phyloP scores from a whole-genome alignment of 345 rosid genomes.

The Sisymbrium irio region DNA sequence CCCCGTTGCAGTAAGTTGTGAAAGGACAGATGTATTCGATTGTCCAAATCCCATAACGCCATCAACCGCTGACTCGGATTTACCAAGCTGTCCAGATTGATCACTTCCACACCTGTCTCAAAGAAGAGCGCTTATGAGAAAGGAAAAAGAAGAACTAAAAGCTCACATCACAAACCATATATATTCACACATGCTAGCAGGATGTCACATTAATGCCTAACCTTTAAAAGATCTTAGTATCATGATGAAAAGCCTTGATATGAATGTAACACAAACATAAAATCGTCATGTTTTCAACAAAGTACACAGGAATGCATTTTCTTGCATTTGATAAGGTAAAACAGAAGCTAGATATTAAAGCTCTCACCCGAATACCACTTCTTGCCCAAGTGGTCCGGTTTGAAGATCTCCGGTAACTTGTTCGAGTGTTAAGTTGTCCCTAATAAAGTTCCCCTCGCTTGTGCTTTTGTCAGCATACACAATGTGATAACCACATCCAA shows the following conservation, averaged over 20 bases:
- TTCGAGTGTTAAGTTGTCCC: conserved; percentile 50
- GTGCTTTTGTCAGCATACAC: conserved; percentile 83
- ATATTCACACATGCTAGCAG: neutral
- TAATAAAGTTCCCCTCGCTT: conserved; percentile 66
- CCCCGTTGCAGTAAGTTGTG: conserved; percentile 76
- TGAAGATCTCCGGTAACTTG: conserved; percentile 53
- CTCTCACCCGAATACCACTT: conserved; percentile 66
- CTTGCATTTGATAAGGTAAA: neutral
- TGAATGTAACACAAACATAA: too few relatives aligned
- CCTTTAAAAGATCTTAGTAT: too few relatives aligned
- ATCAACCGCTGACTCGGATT: conserved; percentile 70
- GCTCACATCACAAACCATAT: neutral
- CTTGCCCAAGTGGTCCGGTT: conserved; percentile 47
- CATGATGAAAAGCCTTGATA: too few relatives aligned
- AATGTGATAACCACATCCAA: conserved; percentile 57
- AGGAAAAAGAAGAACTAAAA: too few relatives aligned
- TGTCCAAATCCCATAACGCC: conserved; percentile 95
- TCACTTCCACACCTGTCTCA: conserved; percentile 62
- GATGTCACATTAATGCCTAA: neutral
- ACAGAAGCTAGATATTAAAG: neutral
- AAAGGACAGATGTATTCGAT: conserved; percentile 71
- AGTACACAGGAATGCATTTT: neutral
- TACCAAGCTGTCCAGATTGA: conserved; percentile 71
- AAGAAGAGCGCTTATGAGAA: neutral
- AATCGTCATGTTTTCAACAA: too few relatives aligned